Conservation (phyloP, 2,329 filamentous ascomycete species). For the Botrytis byssoidea region DNA sequence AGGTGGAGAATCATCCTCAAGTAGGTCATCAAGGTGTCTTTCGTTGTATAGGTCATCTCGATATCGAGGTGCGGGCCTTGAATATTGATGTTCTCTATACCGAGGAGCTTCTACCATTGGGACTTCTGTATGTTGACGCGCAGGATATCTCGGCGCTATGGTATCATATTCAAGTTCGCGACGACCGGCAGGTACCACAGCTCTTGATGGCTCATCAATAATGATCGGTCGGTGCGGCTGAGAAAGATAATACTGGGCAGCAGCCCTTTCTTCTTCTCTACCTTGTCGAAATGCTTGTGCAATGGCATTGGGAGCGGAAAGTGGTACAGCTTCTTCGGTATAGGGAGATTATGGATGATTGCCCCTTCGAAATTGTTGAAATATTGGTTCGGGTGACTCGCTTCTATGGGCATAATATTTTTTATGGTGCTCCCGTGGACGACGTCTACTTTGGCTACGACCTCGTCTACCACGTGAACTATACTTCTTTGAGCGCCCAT, state of each 20-base stretch:
- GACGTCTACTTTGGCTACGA: constrained; percentile 30
- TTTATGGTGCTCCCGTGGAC: constrained; percentile 25
- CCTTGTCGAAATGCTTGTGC: constrained; percentile 32
- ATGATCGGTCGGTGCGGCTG: constrained; percentile 21
- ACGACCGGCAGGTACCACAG: constrained; percentile 13
- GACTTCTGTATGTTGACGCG: constrained; percentile 22
- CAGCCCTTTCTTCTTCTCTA: constrained; percentile 31
- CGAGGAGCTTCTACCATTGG: constrained; percentile 12
- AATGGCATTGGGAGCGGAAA: constrained; percentile 28
- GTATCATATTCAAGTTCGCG: constrained; percentile 13
- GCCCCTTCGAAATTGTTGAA: constrained; percentile 4
- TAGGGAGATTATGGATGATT: constrained; percentile 19
- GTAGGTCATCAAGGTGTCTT: constrained; percentile 1
- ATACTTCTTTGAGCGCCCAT: constrained; percentile 19
- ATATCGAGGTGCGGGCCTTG: constrained; percentile 20
- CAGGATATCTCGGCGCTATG: neutral
- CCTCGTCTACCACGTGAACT: constrained; percentile 13
- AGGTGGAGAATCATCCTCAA: constrained; percentile 2
- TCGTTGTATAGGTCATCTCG: constrained; percentile 1
- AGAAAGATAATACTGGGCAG: constrained; percentile 21
- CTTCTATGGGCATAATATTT: constrained; percentile 25
- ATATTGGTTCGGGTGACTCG: constrained; percentile 26
- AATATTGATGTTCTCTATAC: constrained; percentile 9
- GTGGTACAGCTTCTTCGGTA: constrained; percentile 18
- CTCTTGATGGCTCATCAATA: constrained; percentile 14